A percentile compares a stretch with the other conserved stretches of the same genome.
phyloP scores from a whole-genome alignment of 164 flowering plant species.

The Malania oleifera region DNA sequence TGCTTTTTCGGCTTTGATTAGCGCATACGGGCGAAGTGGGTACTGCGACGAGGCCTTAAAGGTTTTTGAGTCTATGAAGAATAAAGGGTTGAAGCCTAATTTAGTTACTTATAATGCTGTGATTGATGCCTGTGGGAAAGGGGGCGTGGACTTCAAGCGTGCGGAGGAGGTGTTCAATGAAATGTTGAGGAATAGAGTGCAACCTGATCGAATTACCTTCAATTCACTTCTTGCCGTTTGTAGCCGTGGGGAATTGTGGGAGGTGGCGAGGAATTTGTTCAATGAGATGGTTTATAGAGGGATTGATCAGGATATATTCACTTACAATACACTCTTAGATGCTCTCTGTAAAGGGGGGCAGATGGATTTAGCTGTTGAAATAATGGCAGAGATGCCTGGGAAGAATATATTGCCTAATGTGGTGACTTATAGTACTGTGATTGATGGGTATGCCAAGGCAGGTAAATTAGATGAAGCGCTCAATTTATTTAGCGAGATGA shows the following conservation, averaged over 20 bases:
- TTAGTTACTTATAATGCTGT: constrained; percentile 92
- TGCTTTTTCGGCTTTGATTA: constrained; percentile 79
- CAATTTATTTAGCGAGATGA: constrained; percentile 72
- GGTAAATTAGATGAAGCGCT: constrained; percentile 82
- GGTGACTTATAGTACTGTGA: constrained; percentile 88
- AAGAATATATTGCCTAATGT: constrained; percentile 77
- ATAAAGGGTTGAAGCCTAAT: constrained; percentile 72
- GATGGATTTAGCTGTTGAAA: constrained; percentile 72
- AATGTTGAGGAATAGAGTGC: constrained; percentile 66
- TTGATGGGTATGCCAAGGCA: constrained; percentile 88
- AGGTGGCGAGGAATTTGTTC: constrained; percentile 59
- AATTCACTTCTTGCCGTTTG: constrained; percentile 94
- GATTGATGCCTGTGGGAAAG: constrained; percentile 96
- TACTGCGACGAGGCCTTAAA: constrained; percentile 55
- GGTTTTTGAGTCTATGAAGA: constrained; percentile 72
- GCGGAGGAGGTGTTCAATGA: constrained; percentile 66
- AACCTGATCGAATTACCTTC: constrained; percentile 86
- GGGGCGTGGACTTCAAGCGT: constrained; percentile 64
- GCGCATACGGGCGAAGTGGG: constrained; percentile 86
- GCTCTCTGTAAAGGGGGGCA: constrained; percentile 89
- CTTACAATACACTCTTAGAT: constrained; percentile 86
- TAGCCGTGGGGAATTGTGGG: constrained; percentile 83
- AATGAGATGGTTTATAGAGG: constrained; percentile 73
- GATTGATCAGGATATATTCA: constrained; percentile 78
- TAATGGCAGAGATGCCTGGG: constrained; percentile 74